Evolutionary conservation across 257 asterid species (phyloP).

Genomic region (Thymus quinquecostatus): DNA sequence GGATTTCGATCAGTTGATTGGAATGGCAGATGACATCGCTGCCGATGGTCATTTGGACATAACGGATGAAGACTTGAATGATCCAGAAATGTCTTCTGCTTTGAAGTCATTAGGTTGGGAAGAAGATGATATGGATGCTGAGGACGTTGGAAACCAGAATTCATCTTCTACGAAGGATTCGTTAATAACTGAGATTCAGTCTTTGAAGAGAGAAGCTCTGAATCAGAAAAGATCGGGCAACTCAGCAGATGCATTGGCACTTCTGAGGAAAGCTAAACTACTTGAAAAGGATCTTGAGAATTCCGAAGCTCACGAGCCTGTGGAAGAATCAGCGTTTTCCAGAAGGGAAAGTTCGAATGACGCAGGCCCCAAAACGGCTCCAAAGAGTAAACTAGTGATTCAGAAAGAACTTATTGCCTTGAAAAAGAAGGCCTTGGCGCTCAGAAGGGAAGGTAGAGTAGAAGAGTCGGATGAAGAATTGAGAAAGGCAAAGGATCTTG

Average conservation of each 20-base stretch:
- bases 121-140: slow-evolving; percentile 52
- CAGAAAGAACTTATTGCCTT: slow-evolving; percentile 86
- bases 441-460: slow-evolving; percentile 80
- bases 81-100: slow-evolving; percentile 87
- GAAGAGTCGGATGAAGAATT: slow-evolving; percentile 86
- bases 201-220: slow-evolving; percentile 72
- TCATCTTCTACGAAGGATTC: slow-evolving; percentile 44
- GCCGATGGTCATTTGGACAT: slow-evolving; percentile 67
- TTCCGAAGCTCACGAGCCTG: slow-evolving; percentile 38
- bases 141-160: slow-evolving; percentile 34
- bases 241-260: slow-evolving; percentile 62
- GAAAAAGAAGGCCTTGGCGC: slow-evolving; percentile 81
- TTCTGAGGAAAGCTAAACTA: slow-evolving; percentile 72
- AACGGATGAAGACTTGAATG: slow-evolving; percentile 76
- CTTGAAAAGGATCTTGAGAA: slow-evolving; percentile 61
- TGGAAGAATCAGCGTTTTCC: slow-evolving; percentile 29
- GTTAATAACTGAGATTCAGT: slow-evolving; percentile 56
- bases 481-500: slow-evolving; percentile 81
- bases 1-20: slow-evolving; percentile 53
- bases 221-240: slow-evolving; percentile 75
- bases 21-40: slow-evolving; percentile 55
- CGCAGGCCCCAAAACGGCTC: slow-evolving; percentile 38
- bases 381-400: slow-evolving; percentile 70
- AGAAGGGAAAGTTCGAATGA: slow-evolving; percentile 30
- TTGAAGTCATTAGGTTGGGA: slow-evolving; percentile 88